phyloP scores from a whole-genome alignment of 768 basidiomycete species.

The Russula griseocarnosa region DNA sequence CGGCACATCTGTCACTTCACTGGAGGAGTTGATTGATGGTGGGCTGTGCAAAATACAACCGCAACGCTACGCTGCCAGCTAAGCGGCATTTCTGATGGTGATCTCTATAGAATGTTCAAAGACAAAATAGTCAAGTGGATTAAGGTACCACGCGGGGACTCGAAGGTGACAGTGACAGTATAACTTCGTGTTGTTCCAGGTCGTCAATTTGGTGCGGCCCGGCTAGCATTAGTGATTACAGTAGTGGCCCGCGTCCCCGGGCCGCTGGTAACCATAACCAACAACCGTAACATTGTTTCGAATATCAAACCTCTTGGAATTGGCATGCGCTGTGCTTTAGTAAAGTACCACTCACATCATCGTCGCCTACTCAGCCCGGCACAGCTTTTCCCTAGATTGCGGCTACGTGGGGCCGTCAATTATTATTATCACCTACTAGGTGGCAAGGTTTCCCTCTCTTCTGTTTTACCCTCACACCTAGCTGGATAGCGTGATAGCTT shows the following conservation, averaged over 20 bases:
- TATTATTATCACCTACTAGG: neutral
- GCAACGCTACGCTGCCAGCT: too few relatives aligned
- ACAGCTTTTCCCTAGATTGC: neutral
- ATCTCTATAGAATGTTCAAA: neutral
- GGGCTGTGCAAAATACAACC: constrained; percentile 8
- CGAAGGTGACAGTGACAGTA: too few relatives aligned
- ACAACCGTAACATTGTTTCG: neutral
- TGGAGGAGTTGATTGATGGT: constrained; percentile 5
- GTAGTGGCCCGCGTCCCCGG: neutral
- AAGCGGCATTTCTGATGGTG: neutral
- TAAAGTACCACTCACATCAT: neutral
- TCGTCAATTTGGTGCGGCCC: neutral
- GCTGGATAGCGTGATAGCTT: constrained; percentile 16
- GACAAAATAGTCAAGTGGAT: neutral
- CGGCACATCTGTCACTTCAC: too few relatives aligned
- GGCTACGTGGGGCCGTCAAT: neutral
- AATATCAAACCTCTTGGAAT: neutral
- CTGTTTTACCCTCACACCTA: constrained; percentile 5
- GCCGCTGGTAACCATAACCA: neutral
- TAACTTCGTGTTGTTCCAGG: too few relatives aligned
- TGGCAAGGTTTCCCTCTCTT: neutral
- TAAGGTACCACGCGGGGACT: neutral
- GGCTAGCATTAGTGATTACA: too few relatives aligned
- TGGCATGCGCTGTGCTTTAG: neutral
- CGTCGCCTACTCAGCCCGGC: neutral